Base-by-base conservation (phyloP, 2,329 filamentous ascomycete species). In the Aulographum hederae region DNA sequence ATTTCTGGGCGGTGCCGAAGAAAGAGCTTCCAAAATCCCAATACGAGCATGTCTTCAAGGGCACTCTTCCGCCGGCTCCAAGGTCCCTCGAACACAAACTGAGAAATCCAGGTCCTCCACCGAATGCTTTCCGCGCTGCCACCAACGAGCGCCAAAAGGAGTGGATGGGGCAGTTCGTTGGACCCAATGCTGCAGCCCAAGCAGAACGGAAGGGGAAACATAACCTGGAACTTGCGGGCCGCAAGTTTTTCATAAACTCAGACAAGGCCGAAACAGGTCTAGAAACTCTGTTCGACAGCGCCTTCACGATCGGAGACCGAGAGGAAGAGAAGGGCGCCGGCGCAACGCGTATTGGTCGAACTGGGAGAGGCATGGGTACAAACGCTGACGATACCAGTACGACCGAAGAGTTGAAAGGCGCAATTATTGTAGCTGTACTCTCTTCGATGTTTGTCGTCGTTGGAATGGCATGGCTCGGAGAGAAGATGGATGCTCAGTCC, bases 11-110 rank as follows among this genome's bases (percentile, higher is more conserved):
- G 6, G 6, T 13, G 6, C 52, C 51, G 39, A 60, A 53, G 43
- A n/a, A n/a, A n/a, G n/a, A n/a, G n/a, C n/a, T n/a, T n/a, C n/a
- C n/a, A n/a, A n/a, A n/a, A n/a, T n/a, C n/a, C n/a, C n/a, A n/a
- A n/a, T n/a, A n/a, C n/a, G n/a, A n/a, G n/a, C n/a, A n/a, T n/a
- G 68, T 73, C 2, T 82, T 84, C 45, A 75, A 71, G 61, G 77
- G 71, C 52, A 71, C 66, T 35, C 63, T 82, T 3, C 78, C 78
- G 3, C 62, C 73, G 1, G 73, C 75, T 2, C 78, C 78, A 11
- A 67, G 63, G 11, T 67, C 64, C n/a, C 73, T 74, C 15, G 72
- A 73, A 2, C 67, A 72, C 26, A 61, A 63, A 27, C 50, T 71
- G 5, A 61, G 68, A 19, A 78, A 77, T 37, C 73, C 73, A 3